Conservation (phyloP, 306 rosid genomes). For the Vigna unguiculata region DNA sequence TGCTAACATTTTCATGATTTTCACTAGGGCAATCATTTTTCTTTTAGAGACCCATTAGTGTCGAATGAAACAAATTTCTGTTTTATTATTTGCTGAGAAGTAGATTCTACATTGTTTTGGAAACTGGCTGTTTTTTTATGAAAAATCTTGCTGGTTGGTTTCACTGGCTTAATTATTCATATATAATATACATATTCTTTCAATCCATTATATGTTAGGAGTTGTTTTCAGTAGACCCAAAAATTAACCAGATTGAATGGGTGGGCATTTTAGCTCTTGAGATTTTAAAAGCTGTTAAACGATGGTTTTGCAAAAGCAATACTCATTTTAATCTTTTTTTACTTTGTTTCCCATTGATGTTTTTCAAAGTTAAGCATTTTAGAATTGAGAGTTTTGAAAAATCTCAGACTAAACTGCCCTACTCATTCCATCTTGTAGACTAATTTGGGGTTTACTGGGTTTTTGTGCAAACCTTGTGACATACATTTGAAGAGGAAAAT, state of each 20-base stretch:
- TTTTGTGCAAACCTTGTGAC: slow-evolving; percentile 18
- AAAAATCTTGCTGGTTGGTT: background rate
- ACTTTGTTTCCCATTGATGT: background rate
- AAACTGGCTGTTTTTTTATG: background rate
- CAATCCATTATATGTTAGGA: slow-evolving; percentile 24
- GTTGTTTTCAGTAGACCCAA: background rate
- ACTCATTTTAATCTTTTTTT: background rate
- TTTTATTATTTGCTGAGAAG: slow-evolving; percentile 18
- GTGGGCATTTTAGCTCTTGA: background rate
- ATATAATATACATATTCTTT: background rate
- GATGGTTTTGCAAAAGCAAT: background rate
- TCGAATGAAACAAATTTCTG: slow-evolving; percentile 22
- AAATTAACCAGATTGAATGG: background rate
- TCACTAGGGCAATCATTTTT: background rate
- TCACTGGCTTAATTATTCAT: background rate
- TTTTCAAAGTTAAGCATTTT: background rate
- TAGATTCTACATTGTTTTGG: slow-evolving; percentile 11
- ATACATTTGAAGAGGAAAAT: slow-evolving; percentile 28
- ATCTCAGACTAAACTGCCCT: background rate
- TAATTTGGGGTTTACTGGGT: background rate
- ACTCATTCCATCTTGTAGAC: background rate
- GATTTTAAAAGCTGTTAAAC: background rate
- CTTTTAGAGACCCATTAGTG: background rate
- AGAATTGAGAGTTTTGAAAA: background rate
- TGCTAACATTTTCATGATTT: slow-evolving; percentile 26